phyloP scores from a whole-genome alignment of 768 basidiomycete genomes.

The Suillus weaverae region DNA sequence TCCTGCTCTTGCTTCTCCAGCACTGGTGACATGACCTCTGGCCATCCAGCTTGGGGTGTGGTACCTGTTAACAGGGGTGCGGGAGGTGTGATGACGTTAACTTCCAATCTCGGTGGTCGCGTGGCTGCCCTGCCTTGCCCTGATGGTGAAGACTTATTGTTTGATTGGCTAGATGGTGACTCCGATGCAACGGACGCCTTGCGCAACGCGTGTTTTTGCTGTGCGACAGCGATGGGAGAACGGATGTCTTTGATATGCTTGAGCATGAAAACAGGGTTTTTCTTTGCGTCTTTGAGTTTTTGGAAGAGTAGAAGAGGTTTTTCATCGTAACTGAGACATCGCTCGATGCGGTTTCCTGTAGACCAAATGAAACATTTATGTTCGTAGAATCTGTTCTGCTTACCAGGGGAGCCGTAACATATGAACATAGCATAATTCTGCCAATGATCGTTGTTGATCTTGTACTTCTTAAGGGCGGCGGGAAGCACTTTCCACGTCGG shows the following conservation, averaged over 20 bases:
- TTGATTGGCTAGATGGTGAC: conserved; percentile 19
- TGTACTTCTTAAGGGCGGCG: conserved; percentile 97
- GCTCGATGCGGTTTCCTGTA: conserved; percentile 76
- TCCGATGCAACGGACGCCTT: conserved; percentile 57
- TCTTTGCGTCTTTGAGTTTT: conserved; percentile 93
- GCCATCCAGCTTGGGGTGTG: conserved; percentile 76
- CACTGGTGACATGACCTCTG: conserved; percentile 66
- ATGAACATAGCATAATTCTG: conserved; percentile 99
- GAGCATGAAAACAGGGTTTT: conserved; percentile 99
- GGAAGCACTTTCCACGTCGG: conserved; percentile 99
- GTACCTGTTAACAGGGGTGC: conserved; percentile 55
- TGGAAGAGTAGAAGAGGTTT: conserved; percentile 97
- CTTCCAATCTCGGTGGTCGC: conserved; percentile 70
- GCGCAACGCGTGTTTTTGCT: conserved; percentile 91
- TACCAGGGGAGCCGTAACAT: conserved; percentile 91
- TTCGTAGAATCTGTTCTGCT: conserved; percentile 18
- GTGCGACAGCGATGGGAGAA: conserved; percentile 94
- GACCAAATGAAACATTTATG: not conserved
- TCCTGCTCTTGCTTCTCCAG: conserved; percentile 49
- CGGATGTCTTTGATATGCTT: conserved; percentile 93
- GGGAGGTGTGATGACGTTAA: conserved; percentile 57
- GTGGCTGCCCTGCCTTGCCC: conserved; percentile 38
- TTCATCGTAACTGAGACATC: conserved; percentile 96
- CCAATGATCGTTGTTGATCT: conserved; percentile 98
- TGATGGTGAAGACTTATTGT: conserved; percentile 26